Base-by-base conservation (phyloP, 2,329 filamentous ascomycete genomes). In the Epicoccum sorghinum region DNA sequence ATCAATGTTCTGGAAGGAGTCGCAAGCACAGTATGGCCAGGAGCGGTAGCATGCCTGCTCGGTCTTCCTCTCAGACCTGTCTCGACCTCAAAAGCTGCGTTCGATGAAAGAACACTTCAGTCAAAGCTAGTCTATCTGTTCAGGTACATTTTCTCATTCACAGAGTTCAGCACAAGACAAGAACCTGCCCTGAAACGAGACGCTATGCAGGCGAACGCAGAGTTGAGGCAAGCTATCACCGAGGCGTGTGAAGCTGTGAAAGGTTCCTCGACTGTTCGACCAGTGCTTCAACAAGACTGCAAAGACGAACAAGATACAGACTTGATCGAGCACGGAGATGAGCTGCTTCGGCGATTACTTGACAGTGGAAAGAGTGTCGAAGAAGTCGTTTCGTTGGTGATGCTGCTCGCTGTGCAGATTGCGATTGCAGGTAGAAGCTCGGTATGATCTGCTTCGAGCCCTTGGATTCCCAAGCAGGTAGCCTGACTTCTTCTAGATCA, bases 281-380 rank as follows among this genome's bases (percentile, higher is more conserved):
- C 91, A 89, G 77, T 83, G 85, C 59, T 85, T 89, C 65, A 73
- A 84, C 1, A 89, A 92, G 55, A 81, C 85, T 0, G 81, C 82
- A 54, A 87, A 88, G 72, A 85, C 14, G 37, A n/a, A 12, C 14
- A 23, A 29, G 12, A 30, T 25, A 18, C 25, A 12, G 5, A 24
- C 23, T 9, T 39, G 18, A 39, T 22, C 3, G 18, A 39, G 23
- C 37, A 39, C 22, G 37, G 37, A 39, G 6, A n/a, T 25, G 37
- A 39, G 37, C 23, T 24, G 13, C 24, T 39, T 18, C 37, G 24
- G 9, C 37, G 37, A 5, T 9, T 39, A 4, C 24, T 39, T 13
- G 37, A 39, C 9, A 39, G 37, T 24, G 37, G 37, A 7, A 39
- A 24, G 13, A 39, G 10, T 25, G 37, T 39, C 8, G 22, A 39